These are phyloP conservation scores for Isatis lusitanica DNA, from an alignment of 441 rosid genomes.

Conservation along the genomic window DNA sequence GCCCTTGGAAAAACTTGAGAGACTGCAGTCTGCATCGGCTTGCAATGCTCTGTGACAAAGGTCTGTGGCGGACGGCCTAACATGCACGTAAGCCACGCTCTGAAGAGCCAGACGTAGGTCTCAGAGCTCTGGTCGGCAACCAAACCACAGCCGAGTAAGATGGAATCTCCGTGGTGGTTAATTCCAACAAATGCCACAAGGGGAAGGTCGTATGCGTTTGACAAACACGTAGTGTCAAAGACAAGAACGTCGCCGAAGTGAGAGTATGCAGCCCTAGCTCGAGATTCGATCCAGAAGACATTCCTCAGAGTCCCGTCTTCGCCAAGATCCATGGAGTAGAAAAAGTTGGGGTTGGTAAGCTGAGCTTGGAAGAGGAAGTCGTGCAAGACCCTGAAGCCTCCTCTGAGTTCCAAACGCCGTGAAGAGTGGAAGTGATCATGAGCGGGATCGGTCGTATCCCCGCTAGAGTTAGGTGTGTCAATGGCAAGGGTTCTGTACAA, in stretches of 20 bases:
- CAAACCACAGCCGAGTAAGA: constrained; percentile 70
- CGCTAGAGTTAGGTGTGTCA: constrained; percentile 50
- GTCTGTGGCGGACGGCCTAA: constrained; percentile 83
- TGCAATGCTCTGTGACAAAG: constrained; percentile 65
- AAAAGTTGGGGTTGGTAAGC: constrained; percentile 71
- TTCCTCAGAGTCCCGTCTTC: constrained; percentile 71
- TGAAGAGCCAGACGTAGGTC: constrained; percentile 78
- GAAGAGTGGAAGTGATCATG: constrained; percentile 36
- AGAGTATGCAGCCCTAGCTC: constrained; percentile 77
- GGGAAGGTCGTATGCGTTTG: constrained; percentile 61
- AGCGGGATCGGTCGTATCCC: constrained; percentile 39
- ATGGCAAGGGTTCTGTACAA: constrained; percentile 53
- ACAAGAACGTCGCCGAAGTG: constrained; percentile 67
- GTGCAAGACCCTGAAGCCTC: constrained; percentile 54
- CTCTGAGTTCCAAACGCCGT: constrained; percentile 56
- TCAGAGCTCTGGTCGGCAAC: constrained; percentile 64
- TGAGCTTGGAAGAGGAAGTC: constrained; percentile 60
- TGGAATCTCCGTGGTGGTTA: constrained; percentile 71
- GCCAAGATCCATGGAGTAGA: constrained; percentile 80
- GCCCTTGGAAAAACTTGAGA: constrained; percentile 87
- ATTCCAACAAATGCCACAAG: constrained; percentile 70
- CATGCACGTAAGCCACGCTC: constrained; percentile 91
- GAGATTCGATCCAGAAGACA: constrained; percentile 78
- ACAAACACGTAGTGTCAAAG: constrained; percentile 64
- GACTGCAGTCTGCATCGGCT: constrained; percentile 65